Base-by-base conservation (phyloP, 495 filamentous ascomycete species). In the Xeromyces bisporus region DNA sequence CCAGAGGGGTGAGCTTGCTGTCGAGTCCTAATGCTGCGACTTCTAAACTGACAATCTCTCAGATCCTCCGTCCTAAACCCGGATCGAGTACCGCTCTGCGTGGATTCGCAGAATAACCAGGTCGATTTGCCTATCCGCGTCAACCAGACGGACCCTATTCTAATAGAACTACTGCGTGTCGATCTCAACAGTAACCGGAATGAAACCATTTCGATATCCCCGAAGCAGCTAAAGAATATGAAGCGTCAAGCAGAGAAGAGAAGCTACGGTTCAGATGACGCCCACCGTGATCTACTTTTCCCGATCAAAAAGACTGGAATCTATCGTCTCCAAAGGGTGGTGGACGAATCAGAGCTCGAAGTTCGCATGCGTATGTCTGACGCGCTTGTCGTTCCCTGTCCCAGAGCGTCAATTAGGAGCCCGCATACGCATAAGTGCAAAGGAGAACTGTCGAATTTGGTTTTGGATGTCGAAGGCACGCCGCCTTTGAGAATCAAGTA, bases 401-500 rank as follows among this genome's bases (percentile, higher is more conserved):
- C 89, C 8, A 73, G 67, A 37, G 86, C 84, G 9, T 54, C 56
- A 31, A 69, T 94, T 24, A 74, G 69, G 24, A 64, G 69, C 6
- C 62, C 73, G 0, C 58, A 64, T 17, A 58, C 66, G 1, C 61
- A 82, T 34, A 75, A 72, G 38, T 97, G 89, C 44, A 64, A 70
- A 26, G 79, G 80, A 16, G 89, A 96, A 37, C 59, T 96, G 14
- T 94, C 89, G 2, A 74, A 93, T 43, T 51, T 94, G 20, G 56
- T 73, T 16, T 53, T 97, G 9, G 70, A 80, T 37, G 80, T 94
- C 2, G 71, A 83, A 43, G 89, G 87, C 12, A 84, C 84, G 1
- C 80, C 89, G 7, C 89, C 89, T n/a, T 57, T 97, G 33, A 80
- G 82, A 47, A 74, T 96, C 37, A 82, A 80, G 42, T 97, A 96